phyloP scores from a whole-genome alignment of 2,329 filamentous ascomycete genomes.

The Gyromitra esculenta region DNA sequence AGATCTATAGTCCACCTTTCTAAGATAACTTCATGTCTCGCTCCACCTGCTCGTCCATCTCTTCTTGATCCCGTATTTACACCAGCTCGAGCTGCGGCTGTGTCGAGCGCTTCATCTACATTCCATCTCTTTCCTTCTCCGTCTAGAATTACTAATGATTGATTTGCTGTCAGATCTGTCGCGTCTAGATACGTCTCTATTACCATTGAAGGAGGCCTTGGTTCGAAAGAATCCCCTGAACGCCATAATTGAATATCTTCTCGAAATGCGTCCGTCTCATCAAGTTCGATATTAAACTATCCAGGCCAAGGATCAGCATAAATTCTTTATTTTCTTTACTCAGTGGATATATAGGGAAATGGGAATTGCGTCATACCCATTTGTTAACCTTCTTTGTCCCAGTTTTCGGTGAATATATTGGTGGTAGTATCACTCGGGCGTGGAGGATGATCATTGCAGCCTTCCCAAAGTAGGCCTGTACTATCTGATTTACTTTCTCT shows the following conservation, averaged over 20 bases:
- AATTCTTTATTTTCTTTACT: not conserved
- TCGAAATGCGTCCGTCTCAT: slow-evolving; percentile 87
- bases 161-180: slow-evolving; percentile 79
- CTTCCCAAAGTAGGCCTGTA: slow-evolving; percentile 55
- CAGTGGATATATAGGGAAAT: slow-evolving; percentile 7
- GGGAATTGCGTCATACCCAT: slow-evolving; percentile 51
- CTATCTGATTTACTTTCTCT: slow-evolving; percentile 55
- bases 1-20: slow-evolving; percentile 92
- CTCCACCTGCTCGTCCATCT: slow-evolving; percentile 51
- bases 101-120: slow-evolving; percentile 81
- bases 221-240: slow-evolving; percentile 77
- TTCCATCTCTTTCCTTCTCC: slow-evolving; percentile 93
- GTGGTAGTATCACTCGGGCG: slow-evolving; percentile 44
- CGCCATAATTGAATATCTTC: slow-evolving; percentile 86
- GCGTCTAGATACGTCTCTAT: slow-evolving; percentile 91
- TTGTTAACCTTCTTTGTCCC: slow-evolving; percentile 53
- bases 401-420: slow-evolving; percentile 47
- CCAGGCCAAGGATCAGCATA: slow-evolving; percentile 30
- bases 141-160: slow-evolving; percentile 87
- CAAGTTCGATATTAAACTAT: slow-evolving; percentile 93
- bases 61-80: slow-evolving; percentile 58
- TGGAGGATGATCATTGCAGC: slow-evolving; percentile 55
- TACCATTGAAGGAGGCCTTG: slow-evolving; percentile 81
- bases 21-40: slow-evolving; percentile 75
- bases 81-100: slow-evolving; percentile 61